phyloP scores from a whole-genome alignment of 176 grass and related monocot genomes.

The Juncus inflexus region DNA sequence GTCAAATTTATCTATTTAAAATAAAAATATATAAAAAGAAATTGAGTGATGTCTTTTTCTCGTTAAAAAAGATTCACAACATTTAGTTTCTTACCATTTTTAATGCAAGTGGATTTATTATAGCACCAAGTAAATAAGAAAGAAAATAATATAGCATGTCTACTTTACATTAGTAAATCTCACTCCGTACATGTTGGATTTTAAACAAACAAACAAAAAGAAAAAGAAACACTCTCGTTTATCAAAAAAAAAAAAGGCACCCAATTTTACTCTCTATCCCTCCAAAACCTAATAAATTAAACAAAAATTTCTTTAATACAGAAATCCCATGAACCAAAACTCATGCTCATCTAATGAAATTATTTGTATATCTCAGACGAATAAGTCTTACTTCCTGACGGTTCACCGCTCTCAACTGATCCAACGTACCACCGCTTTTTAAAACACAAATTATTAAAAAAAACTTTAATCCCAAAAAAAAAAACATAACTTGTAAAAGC shows the following conservation, averaged over 20 bases:
- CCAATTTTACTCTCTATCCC: not conserved
- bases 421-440: slow-evolving; percentile 71
- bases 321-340: slow-evolving; percentile 95
- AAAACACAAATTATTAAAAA: slow-evolving; percentile 19
- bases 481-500: slow-evolving; percentile 51
- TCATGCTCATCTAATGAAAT: slow-evolving; percentile 77
- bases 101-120: no score
- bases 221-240: slow-evolving; percentile 15
- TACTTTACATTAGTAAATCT: slow-evolving; percentile 13
- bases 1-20: no score
- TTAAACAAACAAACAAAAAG: slow-evolving; percentile 5
- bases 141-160: not conserved
- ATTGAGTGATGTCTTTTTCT: no score
- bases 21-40: no score
- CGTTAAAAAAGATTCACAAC: no score
- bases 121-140: no score
- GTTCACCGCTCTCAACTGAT: slow-evolving; percentile 72
- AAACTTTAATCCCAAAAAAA: not conserved
- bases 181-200: not conserved
- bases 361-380: slow-evolving; percentile 59
- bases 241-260: not conserved
- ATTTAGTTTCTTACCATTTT: no score
- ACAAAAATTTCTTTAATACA: slow-evolving; percentile 36
- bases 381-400: slow-evolving; percentile 74
- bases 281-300: not conserved